Evolutionary conservation across 305 asterid species (phyloP).

Genomic region (Fraxinus floribunda): DNA sequence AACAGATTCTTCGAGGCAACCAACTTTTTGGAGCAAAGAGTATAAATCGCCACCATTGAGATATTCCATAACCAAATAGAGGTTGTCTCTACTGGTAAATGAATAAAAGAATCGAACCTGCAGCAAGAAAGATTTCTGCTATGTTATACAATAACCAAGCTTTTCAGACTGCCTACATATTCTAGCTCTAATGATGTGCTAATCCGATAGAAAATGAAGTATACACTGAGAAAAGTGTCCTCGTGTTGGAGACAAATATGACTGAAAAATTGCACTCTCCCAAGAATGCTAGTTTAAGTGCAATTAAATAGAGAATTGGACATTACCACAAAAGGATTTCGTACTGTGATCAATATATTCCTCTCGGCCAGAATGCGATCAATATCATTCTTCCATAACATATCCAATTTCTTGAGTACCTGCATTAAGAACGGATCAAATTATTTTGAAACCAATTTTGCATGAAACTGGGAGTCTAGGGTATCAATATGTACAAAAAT

Average conservation of each 20-base stretch:
- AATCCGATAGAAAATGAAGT: not conserved
- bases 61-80: slow-evolving; percentile 97
- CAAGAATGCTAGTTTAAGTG: slow-evolving; percentile 22
- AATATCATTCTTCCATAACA: slow-evolving; percentile 91
- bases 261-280: slow-evolving; percentile 5
- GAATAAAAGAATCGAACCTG: slow-evolving; percentile 97
- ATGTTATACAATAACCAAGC: slow-evolving; percentile 21
- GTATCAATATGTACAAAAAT: slow-evolving; percentile 12
- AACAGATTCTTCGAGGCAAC: slow-evolving; percentile 80
- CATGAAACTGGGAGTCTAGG: slow-evolving; percentile 9
- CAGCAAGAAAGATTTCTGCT: slow-evolving; percentile 25
- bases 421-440: slow-evolving; percentile 40
- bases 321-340: slow-evolving; percentile 95
- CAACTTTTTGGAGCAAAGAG: slow-evolving; percentile 78
- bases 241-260: slow-evolving; percentile 17
- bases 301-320: slow-evolving; percentile 10
- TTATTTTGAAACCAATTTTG: slow-evolving; percentile 17
- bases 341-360: slow-evolving; percentile 85
- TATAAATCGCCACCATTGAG: slow-evolving; percentile 93
- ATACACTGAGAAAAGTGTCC: not conserved
- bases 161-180: slow-evolving; percentile 6
- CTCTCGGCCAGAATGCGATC: slow-evolving; percentile 97
- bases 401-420: slow-evolving; percentile 91
- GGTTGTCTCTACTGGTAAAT: slow-evolving; percentile 84
- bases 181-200: slow-evolving; percentile 14